Evolutionary conservation across 1,284 basidiomycete species (phyloP).

Genomic region (Cutaneotrichosporon curvatum): DNA sequence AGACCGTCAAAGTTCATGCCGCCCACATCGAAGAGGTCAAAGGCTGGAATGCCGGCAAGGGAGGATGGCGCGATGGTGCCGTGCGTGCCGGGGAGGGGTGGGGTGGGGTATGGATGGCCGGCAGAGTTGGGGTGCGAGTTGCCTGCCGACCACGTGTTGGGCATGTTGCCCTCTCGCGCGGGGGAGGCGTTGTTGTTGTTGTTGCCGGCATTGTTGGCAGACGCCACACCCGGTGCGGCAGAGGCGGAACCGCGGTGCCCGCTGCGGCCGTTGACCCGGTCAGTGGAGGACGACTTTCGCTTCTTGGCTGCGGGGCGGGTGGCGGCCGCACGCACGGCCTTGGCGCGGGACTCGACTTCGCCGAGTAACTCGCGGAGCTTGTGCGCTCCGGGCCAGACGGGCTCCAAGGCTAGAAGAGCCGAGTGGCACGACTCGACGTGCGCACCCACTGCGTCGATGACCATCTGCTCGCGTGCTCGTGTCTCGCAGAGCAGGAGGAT

Average conservation of each 20-base stretch:
- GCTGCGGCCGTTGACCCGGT: not conserved
- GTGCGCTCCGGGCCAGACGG: conserved; percentile 76
- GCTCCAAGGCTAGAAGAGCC: conserved; percentile 72
- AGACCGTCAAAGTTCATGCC: conserved; percentile 42
- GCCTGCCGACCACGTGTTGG: not conserved
- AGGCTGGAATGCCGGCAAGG: not conserved
- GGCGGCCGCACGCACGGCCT: conserved; percentile 26
- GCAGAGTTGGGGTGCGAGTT: not conserved
- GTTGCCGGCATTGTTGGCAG: not conserved
- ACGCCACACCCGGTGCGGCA: not conserved
- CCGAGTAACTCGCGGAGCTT: conserved; percentile 59
- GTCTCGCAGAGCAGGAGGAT: conserved; percentile 80
- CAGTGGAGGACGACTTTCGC: conserved; percentile 18
- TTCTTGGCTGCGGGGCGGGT: conserved; percentile 17
- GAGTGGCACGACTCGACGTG: conserved; percentile 67
- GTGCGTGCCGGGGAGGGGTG: not conserved
- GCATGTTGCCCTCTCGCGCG: not conserved
- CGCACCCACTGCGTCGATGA: conserved; percentile 65
- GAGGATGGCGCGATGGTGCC: conserved; percentile 1
- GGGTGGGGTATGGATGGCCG: not conserved
- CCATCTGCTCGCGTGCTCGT: conserved; percentile 62
- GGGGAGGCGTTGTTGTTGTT: not conserved
- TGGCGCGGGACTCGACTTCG: conserved; percentile 40
- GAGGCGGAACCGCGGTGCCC: not conserved
- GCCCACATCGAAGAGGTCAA: conserved; percentile 35